Evolutionary conservation across 1,284 basidiomycete species (phyloP), one percentile per base, ranked within the genome.

Genomic region (Omphalotus olearius): DNA sequence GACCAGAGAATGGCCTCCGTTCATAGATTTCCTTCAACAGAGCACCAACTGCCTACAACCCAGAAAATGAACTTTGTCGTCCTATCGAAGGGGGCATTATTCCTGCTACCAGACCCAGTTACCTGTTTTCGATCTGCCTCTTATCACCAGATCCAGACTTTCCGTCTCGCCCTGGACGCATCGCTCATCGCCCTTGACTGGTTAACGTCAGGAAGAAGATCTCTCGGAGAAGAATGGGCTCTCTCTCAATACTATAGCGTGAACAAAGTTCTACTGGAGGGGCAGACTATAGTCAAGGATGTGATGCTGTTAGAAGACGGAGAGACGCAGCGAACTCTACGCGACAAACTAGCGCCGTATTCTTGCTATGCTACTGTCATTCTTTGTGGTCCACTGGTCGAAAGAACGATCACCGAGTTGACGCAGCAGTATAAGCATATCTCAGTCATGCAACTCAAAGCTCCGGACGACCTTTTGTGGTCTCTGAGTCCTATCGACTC

Each of bases 21-120:
- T 44, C 56, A 54, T 11, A 46, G 17, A 54, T 55, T 39, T 49
- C 37, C 48, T 28, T 33, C 30, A 13, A 33, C 3, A 33, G 30
- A 4, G 30, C 45, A 55, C 45, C 54, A 53, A 48, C 47, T 54
- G n/a, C 39, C 53, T 20, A 78, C 75, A 9, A 66, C 65, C 23
- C 85, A 89, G 61, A 70, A 72, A 16, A 69, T 91, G 62, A 72
- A 78, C 38, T 80, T 85, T 51, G 65, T 60, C 6, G 69, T 95
- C 39, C 66, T 72, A 1, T 60, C 79, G 1, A 61, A 67, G 1
- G 74, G 83, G 23, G 70, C 80, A 2, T 73, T 96, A 39, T 79
- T 92, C 59, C 77, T 96, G 47, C 79, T 98, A n/a, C 93, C 93
- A 0, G 89, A 93, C 59, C 89, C 92, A 11, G 88, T 96, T 40